Conservation (phyloP, 2,329 filamentous ascomycete genomes). For the Cordyceps cicadae region DNA sequence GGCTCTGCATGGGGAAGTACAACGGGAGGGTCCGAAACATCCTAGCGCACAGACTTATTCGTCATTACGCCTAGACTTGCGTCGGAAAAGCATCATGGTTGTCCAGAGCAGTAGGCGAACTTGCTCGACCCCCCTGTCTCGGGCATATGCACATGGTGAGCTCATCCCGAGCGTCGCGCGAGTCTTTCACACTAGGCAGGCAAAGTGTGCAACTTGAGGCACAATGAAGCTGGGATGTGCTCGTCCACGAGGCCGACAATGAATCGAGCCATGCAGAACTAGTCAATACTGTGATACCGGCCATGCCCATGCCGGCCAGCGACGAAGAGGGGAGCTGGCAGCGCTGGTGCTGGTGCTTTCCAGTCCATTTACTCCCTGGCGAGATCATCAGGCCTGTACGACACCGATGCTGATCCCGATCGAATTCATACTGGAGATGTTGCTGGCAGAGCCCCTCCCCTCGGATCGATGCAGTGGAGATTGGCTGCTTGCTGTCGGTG, state of each 20-base stretch:
- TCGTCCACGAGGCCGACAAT: no score
- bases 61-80: constrained; percentile 10
- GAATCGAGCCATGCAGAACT: no score
- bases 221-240: no score
- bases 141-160: no score
- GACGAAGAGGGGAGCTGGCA: no score
- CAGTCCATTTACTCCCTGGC: constrained; percentile 17
- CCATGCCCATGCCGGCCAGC: no score
- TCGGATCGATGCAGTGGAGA: constrained; percentile 32
- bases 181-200: no score
- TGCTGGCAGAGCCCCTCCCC: constrained; percentile 27
- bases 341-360: no score
- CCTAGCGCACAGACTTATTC: constrained; percentile 2
- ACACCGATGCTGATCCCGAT: constrained; percentile 42
- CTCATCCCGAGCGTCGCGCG: no score
- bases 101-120: neutral
- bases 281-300: no score
- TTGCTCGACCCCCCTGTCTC: no score
- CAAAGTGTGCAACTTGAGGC: no score
- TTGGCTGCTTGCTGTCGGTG: constrained; percentile 31
- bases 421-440: constrained; percentile 34
- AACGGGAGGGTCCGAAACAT: neutral
- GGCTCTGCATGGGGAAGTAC: neutral
- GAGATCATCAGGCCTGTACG: constrained; percentile 41
- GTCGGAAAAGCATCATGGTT: constrained; percentile 11